phyloP scores from a whole-genome alignment of 83 land plant species.

The Thuja plicata region DNA sequence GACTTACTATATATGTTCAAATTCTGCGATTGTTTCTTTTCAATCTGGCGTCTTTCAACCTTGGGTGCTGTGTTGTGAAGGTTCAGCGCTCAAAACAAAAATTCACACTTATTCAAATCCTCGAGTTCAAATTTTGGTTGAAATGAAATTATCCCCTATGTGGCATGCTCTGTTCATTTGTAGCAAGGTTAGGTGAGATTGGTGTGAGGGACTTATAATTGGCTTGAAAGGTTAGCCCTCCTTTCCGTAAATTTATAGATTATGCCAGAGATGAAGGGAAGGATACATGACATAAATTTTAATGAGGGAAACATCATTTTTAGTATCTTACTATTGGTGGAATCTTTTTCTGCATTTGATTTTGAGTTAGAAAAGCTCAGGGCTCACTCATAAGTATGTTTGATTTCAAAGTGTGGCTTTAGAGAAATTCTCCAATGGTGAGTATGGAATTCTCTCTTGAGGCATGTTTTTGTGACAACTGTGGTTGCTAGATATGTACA shows the following conservation, averaged over 20 bases:
- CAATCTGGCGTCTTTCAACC: neutral
- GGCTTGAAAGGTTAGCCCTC: neutral
- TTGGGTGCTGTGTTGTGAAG: neutral
- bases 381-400: neutral
- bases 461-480: no score
- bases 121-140: neutral
- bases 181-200: neutral
- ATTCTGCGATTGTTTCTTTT: no score
- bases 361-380: neutral
- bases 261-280: neutral
- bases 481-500: no score
- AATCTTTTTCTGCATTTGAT: neutral
- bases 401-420: neutral
- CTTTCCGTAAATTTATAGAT: no score
- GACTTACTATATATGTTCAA: no score
- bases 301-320: neutral
- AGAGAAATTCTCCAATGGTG: no score
- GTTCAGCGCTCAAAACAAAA: neutral
- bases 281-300: neutral
- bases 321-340: neutral
- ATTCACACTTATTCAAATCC: neutral
- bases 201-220: neutral
- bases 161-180: no score
- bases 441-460: no score
- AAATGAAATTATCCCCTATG: no score